Evolutionary conservation across 2,329 filamentous ascomycete genomes (phyloP), one percentile per base, ranked within the genome.

Genomic region (Hansfordia pulvinata): DNA sequence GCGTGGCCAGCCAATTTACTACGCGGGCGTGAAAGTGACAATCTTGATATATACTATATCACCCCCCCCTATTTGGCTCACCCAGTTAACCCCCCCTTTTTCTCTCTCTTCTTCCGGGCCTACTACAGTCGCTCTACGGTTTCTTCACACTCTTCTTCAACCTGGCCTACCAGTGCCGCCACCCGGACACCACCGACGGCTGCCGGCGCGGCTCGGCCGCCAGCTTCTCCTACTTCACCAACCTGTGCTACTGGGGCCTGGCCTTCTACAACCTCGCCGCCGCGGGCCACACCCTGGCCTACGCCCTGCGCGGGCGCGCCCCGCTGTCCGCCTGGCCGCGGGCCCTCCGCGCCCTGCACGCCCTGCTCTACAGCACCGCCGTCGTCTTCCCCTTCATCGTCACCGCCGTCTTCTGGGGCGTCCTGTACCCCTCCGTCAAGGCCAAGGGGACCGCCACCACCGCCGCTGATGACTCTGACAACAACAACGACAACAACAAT

Each of bases 181-280:
- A 69, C 45, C 47, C 50, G 17, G 27, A 34, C 2, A 37, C 44
- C 8, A n/a, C n/a, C n/a, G 56, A 55, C 33, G 56, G 63, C 25
- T 64, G 62, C 44, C n/a, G n/a, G n/a, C 36, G 44, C 18, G 44
- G 42, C 2, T 64, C 69, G 15, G 54, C 59, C 27, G 52, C 59
- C 23, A 65, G 64, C 23, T 90, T 92, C 58, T 82, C 75, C 41
- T 92, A 72, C 61, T 92, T 93, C 58, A 92, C 84, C 16, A 62
- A 75, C 42, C 58, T 90, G 31, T 82, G 78, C 8, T 90, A 77
- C 62, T 90, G 80, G 80, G 81, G 81, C n/a, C 54, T 88, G 19
- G 74, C 69, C 14, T 88, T 86, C 55, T 93, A 92, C 60, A 76
- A 77, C 47, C 60, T 74, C 30, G 56, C 75, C 42, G 62, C 77